These are phyloP conservation scores for Hypoxylon subgilvum DNA, from an alignment of 495 filamentous ascomycete genomes.

Conservation along the genomic window DNA sequence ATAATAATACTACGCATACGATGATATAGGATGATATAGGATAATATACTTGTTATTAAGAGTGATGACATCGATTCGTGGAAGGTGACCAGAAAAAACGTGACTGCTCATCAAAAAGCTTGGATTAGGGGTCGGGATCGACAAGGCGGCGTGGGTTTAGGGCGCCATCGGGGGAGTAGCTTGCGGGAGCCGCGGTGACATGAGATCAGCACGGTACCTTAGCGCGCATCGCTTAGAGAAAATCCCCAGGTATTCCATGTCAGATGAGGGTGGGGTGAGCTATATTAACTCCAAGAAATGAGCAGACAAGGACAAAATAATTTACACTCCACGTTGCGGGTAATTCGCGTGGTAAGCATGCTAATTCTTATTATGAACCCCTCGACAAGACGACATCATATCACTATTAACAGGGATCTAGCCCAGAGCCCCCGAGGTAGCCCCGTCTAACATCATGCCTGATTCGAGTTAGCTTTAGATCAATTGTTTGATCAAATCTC, in stretches of 20 bases:
- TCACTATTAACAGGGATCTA: constrained; percentile 29
- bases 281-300: constrained; percentile 25
- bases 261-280: constrained; percentile 34
- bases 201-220: constrained; percentile 43
- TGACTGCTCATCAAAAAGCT: constrained; percentile 33
- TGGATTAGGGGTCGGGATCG: constrained; percentile 39
- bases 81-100: constrained; percentile 36
- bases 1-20: too few relatives aligned
- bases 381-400: constrained; percentile 17
- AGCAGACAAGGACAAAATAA: constrained; percentile 20
- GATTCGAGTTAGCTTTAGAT: constrained; percentile 29
- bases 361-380: constrained; percentile 25
- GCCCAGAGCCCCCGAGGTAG: constrained; percentile 40
- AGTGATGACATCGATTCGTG: constrained; percentile 34
- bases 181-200: constrained; percentile 37
- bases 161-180: constrained; percentile 34
- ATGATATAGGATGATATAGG: too few relatives aligned
- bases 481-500: too few relatives aligned
- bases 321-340: constrained; percentile 18
- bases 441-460: constrained; percentile 27
- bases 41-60: constrained; percentile 18
- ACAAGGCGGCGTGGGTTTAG: constrained; percentile 35
- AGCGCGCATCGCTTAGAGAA: constrained; percentile 41
- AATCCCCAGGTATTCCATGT: constrained; percentile 34
- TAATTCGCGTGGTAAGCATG: constrained; percentile 22